Base-by-base conservation (phyloP, 1,139 yeast species). In the Lodderomyces elongisporus region DNA sequence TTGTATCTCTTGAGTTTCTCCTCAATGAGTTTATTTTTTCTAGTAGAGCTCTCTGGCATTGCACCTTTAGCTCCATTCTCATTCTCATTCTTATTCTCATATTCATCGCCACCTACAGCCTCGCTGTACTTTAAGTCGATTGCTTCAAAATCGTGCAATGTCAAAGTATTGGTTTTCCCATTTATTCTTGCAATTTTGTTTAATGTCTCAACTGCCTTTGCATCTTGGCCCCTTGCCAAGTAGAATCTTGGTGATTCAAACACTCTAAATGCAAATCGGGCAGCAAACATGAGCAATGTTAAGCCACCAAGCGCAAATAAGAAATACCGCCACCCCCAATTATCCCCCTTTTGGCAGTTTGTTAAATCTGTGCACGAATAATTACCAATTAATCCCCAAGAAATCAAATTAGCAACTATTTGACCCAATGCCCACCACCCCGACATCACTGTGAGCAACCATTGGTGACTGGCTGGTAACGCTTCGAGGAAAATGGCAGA, bases 371-470 rank as follows among this genome's bases (percentile, higher is more conserved):
- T 13, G 47, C 72, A 66, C 5, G 70, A 61, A 38, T 42, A 66
- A 41, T 62, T 65, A 5, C 64, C 47, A 21, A 66, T 56, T 25
- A 66, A 52, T 1, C 60, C 70, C 70, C 71, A 65, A 9, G 68
- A 53, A 14, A 66, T 40, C 25, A 65, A 51, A 32, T 62, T 65
- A 18, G 70, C 60, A 14, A 63, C 45, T 14, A 65, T 45, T 42
- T 66, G 72, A 5, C 70, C 70, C 26, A 65, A 42, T 3, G 70
- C 61, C 73, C 72, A 66, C 66, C 68, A 66, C 7, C 52, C 47
- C 3, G 68, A 59, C 69, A 66, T 62, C 17, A 62, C 65, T 0
- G 71, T 64, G 39, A 66, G 56, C 5, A 66, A 44, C 67, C 68
- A 66, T 36, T 61, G 62, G 30, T 66, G 52, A 10, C 47, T 48